These are phyloP conservation scores for Lumnitzera littorea DNA, from an alignment of 345 rosid genomes.

Conservation along the genomic window DNA sequence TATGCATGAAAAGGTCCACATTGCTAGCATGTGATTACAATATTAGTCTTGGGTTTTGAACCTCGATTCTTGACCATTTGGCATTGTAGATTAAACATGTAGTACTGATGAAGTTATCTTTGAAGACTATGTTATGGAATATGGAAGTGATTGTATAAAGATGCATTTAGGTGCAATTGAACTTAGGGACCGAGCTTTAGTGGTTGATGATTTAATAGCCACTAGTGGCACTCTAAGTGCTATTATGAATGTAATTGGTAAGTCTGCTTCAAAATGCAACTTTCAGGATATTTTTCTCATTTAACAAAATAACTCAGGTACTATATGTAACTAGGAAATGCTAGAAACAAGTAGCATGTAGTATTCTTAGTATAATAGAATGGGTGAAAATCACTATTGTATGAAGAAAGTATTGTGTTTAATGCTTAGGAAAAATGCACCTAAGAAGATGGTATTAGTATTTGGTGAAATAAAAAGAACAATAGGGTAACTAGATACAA, in stretches of 20 bases:
- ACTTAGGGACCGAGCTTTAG: constrained; percentile 68
- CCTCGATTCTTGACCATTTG: neutral
- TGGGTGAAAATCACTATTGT: no score
- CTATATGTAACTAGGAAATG: neutral
- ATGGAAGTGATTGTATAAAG: constrained; percentile 82
- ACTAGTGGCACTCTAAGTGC: constrained; percentile 96
- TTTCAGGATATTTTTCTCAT: neutral
- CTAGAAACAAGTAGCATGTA: no score
- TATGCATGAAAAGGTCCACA: no score
- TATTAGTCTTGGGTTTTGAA: neutral
- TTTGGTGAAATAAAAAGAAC: no score
- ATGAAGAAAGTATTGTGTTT: no score
- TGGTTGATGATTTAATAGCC: constrained; percentile 87
- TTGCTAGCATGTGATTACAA: no score
- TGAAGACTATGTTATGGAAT: constrained; percentile 77
- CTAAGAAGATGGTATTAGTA: no score
- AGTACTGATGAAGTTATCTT: constrained; percentile 42
- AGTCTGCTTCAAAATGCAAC: constrained; percentile 2
- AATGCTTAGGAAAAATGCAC: no score
- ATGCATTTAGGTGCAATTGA: constrained; percentile 91
- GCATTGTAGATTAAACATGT: neutral
- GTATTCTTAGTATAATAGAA: no score
- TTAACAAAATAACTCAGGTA: neutral
- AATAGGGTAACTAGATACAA: no score
- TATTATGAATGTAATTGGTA: constrained; percentile 92